Percentiles rank a stretch among this genome's conserved stretches.
These are phyloP conservation scores for Venturia asperata DNA, from an alignment of 2,329 filamentous ascomycete genomes.

Conservation along the genomic window DNA sequence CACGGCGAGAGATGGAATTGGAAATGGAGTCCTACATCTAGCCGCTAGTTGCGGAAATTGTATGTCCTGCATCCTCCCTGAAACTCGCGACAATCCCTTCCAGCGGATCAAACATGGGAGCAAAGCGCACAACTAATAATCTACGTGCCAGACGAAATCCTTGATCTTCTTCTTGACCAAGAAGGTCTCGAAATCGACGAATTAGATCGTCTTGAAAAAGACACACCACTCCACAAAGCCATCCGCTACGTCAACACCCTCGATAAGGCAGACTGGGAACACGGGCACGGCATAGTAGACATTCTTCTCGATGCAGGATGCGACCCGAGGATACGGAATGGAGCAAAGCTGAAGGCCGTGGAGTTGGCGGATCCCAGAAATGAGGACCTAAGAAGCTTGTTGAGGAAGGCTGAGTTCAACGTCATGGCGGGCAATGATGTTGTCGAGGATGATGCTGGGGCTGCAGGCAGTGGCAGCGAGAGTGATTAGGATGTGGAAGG, in stretches of 20 bases:
- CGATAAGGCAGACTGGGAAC: slow-evolving; percentile 54
- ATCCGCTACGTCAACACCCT: slow-evolving; percentile 70
- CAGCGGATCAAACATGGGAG: background rate
- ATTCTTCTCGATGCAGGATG: slow-evolving; percentile 79
- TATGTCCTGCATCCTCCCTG: slow-evolving; percentile 39
- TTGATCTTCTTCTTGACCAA: slow-evolving; percentile 77
- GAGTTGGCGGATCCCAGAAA: slow-evolving; percentile 71
- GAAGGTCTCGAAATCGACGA: slow-evolving; percentile 81
- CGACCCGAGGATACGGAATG: slow-evolving; percentile 59
- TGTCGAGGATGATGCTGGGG: slow-evolving; percentile 37
- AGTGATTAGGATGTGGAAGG: slow-evolving; percentile 26
- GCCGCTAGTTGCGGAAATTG: slow-evolving; percentile 81
- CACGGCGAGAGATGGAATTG: slow-evolving; percentile 73
- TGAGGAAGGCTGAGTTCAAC: slow-evolving; percentile 65
- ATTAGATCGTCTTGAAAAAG: slow-evolving; percentile 59
- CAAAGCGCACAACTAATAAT: background rate
- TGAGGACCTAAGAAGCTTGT: slow-evolving; percentile 51
- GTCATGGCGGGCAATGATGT: slow-evolving; percentile 42
- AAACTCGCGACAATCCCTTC: slow-evolving; percentile 15
- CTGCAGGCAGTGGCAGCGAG: slow-evolving; percentile 44
- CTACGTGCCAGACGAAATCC: slow-evolving; percentile 57
- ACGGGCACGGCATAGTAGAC: slow-evolving; percentile 61
- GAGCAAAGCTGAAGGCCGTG: slow-evolving; percentile 61
- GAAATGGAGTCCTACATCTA: slow-evolving; percentile 83
- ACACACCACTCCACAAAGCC: slow-evolving; percentile 73